These are phyloP conservation scores for Chaetoscypha palmicola DNA, from an alignment of 2,329 filamentous ascomycete species.

Conservation along the genomic window DNA sequence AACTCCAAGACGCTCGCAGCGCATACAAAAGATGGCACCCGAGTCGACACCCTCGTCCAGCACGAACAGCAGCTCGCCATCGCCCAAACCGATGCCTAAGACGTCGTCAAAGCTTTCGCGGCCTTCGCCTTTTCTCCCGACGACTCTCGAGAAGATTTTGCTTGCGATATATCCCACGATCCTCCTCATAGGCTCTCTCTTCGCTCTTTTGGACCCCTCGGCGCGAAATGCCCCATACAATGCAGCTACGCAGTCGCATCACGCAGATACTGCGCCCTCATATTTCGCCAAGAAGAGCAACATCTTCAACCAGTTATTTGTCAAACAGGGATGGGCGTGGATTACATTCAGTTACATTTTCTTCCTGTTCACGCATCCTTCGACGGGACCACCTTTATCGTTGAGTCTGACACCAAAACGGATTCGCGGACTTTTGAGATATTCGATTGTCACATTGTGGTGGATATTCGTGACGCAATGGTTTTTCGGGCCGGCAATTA, in stretches of 20 bases:
- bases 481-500: conserved; percentile 87
- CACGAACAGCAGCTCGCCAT: conserved; percentile 4
- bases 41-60: conserved; percentile 12
- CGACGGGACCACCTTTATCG: conserved; percentile 38
- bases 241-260: conserved; percentile 54
- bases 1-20: conserved; percentile 25
- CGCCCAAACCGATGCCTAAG: neutral
- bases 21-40: conserved; percentile 21
- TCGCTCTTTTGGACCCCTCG: conserved; percentile 68
- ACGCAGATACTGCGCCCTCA: conserved; percentile 54
- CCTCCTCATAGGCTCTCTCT: conserved; percentile 74
- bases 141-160: conserved; percentile 56
- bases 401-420: conserved; percentile 37
- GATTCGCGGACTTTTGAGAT: conserved; percentile 59
- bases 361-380: conserved; percentile 64
- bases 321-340: conserved; percentile 95
- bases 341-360: conserved; percentile 65
- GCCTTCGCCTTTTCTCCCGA: conserved; percentile 57
- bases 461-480: conserved; percentile 93
- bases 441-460: conserved; percentile 62
- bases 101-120: conserved; percentile 16
- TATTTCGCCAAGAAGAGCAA: conserved; percentile 96
- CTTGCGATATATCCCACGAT: conserved; percentile 69
- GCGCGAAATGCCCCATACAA: conserved; percentile 60
- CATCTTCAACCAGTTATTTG: conserved; percentile 85